Percentiles rank a stretch among this genome's conserved stretches.
Conservation (phyloP, 257 asterid species). For the Agastache rugosa region DNA sequence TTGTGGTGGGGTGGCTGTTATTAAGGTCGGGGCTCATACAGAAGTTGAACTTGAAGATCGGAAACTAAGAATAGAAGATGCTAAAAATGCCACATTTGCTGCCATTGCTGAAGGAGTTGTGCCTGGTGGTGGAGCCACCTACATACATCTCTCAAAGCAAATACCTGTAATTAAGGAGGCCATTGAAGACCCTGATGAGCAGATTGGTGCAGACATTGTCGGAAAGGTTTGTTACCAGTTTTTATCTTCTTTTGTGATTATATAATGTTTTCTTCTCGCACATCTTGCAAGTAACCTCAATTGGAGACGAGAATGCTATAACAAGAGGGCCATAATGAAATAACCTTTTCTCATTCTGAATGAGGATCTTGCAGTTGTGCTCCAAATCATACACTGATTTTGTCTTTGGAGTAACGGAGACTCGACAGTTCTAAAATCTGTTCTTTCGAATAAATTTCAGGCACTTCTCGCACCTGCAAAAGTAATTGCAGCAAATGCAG, state of each 20-base stretch:
- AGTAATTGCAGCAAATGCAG: constrained; percentile 85
- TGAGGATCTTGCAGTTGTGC: background rate
- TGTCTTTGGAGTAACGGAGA: constrained; percentile 9
- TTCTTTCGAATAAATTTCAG: constrained; percentile 54
- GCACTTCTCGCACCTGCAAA: constrained; percentile 95
- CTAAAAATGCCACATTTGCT: constrained; percentile 89
- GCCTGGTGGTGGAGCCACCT: constrained; percentile 97
- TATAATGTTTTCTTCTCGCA: background rate
- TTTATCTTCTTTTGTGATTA: constrained; percentile 7
- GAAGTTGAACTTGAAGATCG: constrained; percentile 93
- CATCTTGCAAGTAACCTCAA: background rate
- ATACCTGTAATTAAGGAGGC: constrained; percentile 61
- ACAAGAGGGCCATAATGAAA: constrained; percentile 1
- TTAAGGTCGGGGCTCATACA: constrained; percentile 96
- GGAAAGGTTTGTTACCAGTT: constrained; percentile 57
- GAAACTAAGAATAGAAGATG: constrained; percentile 90
- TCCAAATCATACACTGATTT: background rate
- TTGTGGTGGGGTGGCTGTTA: constrained; percentile 83
- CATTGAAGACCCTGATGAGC: constrained; percentile 79
- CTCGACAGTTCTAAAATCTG: constrained; percentile 1
- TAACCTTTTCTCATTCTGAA: background rate
- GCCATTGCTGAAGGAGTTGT: constrained; percentile 97
- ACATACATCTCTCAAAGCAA: constrained; percentile 79
- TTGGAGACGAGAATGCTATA: too few relatives aligned
- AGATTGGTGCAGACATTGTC: constrained; percentile 88